Evolutionary conservation across 805 yeast species (phyloP).

Genomic region (Starmera amethionina): DNA sequence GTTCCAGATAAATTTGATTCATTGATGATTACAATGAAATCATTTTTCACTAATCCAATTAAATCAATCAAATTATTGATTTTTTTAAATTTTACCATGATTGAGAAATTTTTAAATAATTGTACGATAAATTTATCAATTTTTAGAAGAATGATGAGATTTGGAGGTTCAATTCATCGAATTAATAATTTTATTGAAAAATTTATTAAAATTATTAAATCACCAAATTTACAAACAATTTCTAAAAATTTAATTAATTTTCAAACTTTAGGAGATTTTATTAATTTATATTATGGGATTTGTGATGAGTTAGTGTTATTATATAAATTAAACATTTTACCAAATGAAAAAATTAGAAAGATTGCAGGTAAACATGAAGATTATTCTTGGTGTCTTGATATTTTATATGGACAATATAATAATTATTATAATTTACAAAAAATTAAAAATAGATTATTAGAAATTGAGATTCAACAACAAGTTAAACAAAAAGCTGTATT

Average conservation of each 20-base stretch:
- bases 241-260: constrained; percentile 29
- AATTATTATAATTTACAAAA: constrained; percentile 33
- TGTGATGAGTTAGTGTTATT: constrained; percentile 55
- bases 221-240: constrained; percentile 12
- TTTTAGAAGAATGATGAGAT: constrained; percentile 60
- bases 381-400: constrained; percentile 60
- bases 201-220: constrained; percentile 15
- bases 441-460: constrained; percentile 39
- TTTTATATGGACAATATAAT: constrained; percentile 45
- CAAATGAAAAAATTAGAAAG: constrained; percentile 25
- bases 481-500: constrained; percentile 46
- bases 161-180: constrained; percentile 62
- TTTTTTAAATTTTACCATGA: constrained; percentile 20
- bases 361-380: constrained; percentile 49
- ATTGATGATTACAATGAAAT: constrained; percentile 17
- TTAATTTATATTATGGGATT: constrained; percentile 52
- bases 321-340: constrained; percentile 41
- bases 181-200: constrained; percentile 28
- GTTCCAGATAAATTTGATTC: constrained; percentile 19
- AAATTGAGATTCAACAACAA: constrained; percentile 46
- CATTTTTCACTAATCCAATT: constrained; percentile 15
- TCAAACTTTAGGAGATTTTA: constrained; percentile 37
- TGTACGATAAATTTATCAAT: constrained; percentile 36
- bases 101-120: constrained; percentile 29
- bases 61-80: constrained; percentile 14